phyloP scores from a whole-genome alignment of 345 rosid species.

The Citrus sp. region DNA sequence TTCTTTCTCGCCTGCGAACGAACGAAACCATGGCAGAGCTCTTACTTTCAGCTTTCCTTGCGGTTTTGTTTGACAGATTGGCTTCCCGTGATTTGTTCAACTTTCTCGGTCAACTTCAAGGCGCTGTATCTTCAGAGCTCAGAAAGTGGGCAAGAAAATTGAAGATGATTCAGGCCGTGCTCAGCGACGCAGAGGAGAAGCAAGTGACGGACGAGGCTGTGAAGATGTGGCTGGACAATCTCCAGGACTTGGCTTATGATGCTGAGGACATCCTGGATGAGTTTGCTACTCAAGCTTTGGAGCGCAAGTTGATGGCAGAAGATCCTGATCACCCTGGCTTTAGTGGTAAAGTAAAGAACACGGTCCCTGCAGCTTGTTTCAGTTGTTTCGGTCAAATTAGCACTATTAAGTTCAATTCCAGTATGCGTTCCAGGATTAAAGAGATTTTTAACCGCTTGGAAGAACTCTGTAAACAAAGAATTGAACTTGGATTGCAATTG shows the following conservation, averaged over 20 bases:
- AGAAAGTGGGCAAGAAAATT: too few relatives aligned
- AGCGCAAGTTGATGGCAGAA: neutral
- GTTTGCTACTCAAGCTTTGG: neutral
- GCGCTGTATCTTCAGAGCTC: neutral
- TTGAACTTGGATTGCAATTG: too few relatives aligned
- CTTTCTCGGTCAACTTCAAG: neutral
- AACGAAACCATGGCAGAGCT: neutral
- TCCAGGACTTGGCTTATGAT: neutral
- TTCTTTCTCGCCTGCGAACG: too few relatives aligned
- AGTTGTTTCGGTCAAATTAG: neutral
- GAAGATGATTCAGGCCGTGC: neutral
- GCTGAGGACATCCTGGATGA: neutral
- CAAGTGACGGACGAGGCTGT: neutral
- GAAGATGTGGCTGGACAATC: neutral
- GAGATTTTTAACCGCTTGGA: too few relatives aligned
- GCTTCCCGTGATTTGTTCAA: neutral
- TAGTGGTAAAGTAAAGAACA: too few relatives aligned
- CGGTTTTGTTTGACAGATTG: neutral
- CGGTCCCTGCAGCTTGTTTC: neutral
- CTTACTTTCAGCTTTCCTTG: neutral
- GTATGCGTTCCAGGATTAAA: neutral
- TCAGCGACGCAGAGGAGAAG: neutral
- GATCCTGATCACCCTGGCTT: too few relatives aligned
- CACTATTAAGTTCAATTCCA: too few relatives aligned
- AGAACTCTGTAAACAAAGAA: too few relatives aligned